Percentiles rank a stretch among this genome's conserved stretches.
phyloP scores from a whole-genome alignment of 1,284 basidiomycete genomes.

The Cryptococcus sp. region DNA sequence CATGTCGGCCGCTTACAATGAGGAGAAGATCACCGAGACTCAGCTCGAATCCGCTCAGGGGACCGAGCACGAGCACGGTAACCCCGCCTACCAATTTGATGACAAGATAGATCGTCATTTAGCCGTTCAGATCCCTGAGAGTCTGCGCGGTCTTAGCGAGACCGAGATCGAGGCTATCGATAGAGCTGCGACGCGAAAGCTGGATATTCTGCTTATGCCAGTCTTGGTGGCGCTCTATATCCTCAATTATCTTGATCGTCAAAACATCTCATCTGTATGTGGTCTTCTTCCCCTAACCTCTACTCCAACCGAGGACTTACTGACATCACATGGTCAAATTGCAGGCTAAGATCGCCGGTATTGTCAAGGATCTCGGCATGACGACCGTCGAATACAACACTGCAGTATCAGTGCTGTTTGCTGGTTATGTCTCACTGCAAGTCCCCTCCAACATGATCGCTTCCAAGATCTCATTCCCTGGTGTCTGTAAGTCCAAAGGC shows the following conservation, averaged over 20 bases:
- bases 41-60: conserved; percentile 5
- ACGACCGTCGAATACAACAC: conserved; percentile 46
- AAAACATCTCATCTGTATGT: conserved; percentile 30
- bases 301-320: no score
- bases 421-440: conserved; percentile 40
- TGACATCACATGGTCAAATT: no score
- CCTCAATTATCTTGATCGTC: conserved; percentile 31
- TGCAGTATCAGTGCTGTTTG: conserved; percentile 52
- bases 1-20: neutral
- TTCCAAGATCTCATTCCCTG: conserved; percentile 36
- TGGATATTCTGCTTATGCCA: conserved; percentile 41
- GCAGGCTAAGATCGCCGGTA: conserved; percentile 39
- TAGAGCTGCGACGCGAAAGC: conserved; percentile 34
- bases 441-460: conserved; percentile 47
- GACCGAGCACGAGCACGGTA: conserved; percentile 3
- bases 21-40: conserved; percentile 11
- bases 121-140: conserved; percentile 32
- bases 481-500: conserved; percentile 25
- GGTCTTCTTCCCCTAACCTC: no score
- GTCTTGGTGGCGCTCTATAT: conserved; percentile 28
- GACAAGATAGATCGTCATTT: conserved; percentile 31
- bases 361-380: conserved; percentile 32
- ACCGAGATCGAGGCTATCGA: conserved; percentile 39
- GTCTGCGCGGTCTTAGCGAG: conserved; percentile 28
- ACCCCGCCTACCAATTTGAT: conserved; percentile 1